Percentiles rank a stretch among this genome's conserved stretches.
Conservation (phyloP, 106 monocot species). For the Triglochin maritima region DNA sequence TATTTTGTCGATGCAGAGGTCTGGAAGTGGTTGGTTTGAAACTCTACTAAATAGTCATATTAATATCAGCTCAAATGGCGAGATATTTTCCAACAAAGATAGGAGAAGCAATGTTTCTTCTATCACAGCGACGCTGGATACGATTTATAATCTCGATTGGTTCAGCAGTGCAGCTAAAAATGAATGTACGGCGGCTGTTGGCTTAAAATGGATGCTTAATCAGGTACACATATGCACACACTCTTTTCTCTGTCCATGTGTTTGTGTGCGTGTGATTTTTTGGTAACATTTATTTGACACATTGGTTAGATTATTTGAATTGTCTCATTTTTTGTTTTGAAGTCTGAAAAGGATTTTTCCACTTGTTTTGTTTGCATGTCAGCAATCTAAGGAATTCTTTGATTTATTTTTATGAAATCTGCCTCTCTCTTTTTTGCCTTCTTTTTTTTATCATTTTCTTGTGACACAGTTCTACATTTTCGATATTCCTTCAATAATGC, state of each 20-base stretch:
- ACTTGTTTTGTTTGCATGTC: background rate
- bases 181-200: constrained; percentile 28
- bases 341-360: background rate
- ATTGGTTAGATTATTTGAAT: background rate
- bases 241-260: no score
- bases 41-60: constrained; percentile 20
- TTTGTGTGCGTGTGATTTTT: no score
- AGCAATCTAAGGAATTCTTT: no score
- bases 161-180: constrained; percentile 24
- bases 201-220: constrained; percentile 34
- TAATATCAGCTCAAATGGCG: constrained; percentile 28
- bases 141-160: constrained; percentile 22
- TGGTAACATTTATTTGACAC: background rate
- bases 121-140: constrained; percentile 11
- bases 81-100: constrained; percentile 18
- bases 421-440: no score
- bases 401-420: no score
- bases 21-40: constrained; percentile 32
- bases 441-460: no score
- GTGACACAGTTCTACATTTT: no score
- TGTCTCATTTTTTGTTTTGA: no score
- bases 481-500: no score
- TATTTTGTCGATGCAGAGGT: constrained; percentile 29
- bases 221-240: constrained; percentile 3
- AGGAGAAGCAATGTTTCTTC: constrained; percentile 20